Conservation (phyloP, 202 grass and related monocot species). For the Hordeum pubiflorum region DNA sequence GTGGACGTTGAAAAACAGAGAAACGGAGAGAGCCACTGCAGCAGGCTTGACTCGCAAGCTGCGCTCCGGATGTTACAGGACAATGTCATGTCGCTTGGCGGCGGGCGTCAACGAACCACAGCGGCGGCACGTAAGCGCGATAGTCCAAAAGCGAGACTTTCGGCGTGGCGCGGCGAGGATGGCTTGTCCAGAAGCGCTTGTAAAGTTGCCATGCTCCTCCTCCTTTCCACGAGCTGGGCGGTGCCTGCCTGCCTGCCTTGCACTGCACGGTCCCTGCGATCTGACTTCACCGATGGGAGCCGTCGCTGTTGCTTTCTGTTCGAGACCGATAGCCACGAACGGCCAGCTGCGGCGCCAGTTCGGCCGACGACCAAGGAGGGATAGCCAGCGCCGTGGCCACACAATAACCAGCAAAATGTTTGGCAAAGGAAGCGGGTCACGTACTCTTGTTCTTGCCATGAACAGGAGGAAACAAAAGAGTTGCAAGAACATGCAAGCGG, state of each 20-base stretch:
- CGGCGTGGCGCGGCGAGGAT: not conserved
- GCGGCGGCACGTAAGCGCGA: not conserved
- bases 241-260: not conserved
- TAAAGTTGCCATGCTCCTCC: not conserved
- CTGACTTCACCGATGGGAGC: not conserved
- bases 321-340: not conserved
- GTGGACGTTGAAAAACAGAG: not conserved
- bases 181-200: not conserved
- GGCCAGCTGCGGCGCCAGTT: not conserved
- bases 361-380: not conserved
- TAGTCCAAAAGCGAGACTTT: not conserved
- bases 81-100: not conserved
- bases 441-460: not conserved
- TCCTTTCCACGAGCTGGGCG: not conserved
- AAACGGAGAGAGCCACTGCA: not conserved
- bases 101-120: not conserved
- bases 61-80: not conserved
- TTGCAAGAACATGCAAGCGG: not conserved
- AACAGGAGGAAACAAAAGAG: not conserved
- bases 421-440: not conserved
- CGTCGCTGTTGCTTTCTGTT: not conserved
- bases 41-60: not conserved
- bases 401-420: not conserved
- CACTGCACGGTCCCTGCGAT: not conserved
- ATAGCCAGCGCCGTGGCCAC: not conserved